These are phyloP conservation scores for Ustulina deusta DNA, from an alignment of 2,329 filamentous ascomycete species.

Conservation along the genomic window DNA sequence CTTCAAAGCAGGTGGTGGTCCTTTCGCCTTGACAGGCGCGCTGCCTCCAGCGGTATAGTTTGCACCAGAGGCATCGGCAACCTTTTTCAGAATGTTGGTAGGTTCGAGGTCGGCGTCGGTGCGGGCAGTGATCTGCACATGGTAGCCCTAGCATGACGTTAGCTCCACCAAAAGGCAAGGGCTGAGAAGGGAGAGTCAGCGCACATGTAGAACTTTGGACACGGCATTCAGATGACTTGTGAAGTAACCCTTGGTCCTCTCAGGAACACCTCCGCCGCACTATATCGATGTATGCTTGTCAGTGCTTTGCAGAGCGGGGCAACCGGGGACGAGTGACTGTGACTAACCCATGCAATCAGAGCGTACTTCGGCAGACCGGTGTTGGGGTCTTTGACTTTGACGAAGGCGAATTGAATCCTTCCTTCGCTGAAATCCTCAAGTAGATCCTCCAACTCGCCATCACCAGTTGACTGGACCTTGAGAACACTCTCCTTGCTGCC, in stretches of 20 bases:
- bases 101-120: slow-evolving; percentile 90
- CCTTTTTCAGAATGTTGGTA: slow-evolving; percentile 90
- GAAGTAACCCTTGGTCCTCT: slow-evolving; percentile 98
- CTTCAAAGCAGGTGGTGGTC: slow-evolving; percentile 77
- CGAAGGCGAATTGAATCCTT: slow-evolving; percentile 94
- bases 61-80: slow-evolving; percentile 91
- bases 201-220: slow-evolving; percentile 83
- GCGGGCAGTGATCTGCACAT: slow-evolving; percentile 96
- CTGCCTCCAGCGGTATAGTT: slow-evolving; percentile 85
- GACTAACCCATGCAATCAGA: slow-evolving; percentile 83
- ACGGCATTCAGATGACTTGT: slow-evolving; percentile 92
- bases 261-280: slow-evolving; percentile 98
- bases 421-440: slow-evolving; percentile 98
- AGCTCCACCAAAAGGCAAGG: slow-evolving; percentile 29
- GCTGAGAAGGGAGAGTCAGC: slow-evolving; percentile 9
- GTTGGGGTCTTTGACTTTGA: slow-evolving; percentile 97
- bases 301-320: slow-evolving; percentile 21
- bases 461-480: slow-evolving; percentile 93
- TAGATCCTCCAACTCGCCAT: slow-evolving; percentile 90
- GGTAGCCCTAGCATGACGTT: slow-evolving; percentile 75
- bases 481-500: slow-evolving; percentile 91
- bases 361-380: slow-evolving; percentile 89
- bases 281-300: slow-evolving; percentile 37
- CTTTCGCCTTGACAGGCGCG: slow-evolving; percentile 61
- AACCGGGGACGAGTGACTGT: neutral